Base-by-base conservation (phyloP, 108 stramenopile species). In the Conticribra weissflogii region DNA sequence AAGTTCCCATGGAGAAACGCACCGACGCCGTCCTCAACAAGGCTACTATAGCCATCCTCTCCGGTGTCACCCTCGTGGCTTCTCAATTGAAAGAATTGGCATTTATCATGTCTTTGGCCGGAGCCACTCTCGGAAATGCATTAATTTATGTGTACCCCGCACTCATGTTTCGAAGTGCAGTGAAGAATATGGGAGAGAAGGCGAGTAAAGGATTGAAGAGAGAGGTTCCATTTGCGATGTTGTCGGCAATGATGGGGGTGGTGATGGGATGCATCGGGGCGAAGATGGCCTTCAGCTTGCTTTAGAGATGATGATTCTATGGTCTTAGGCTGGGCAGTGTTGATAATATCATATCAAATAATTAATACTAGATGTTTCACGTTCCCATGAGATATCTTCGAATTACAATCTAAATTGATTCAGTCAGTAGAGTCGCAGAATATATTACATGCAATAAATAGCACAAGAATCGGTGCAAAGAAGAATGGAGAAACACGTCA, bases 141-240 rank as follows among this genome's bases (percentile, higher is more conserved):
- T 76, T 98, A 54, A 92, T 98, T 54, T 98, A 91, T 71, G 74
- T 96, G 27, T 93, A 93, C 73, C 97, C 97, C 1, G 83, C 94
- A 15, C 72, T 96, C 45, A 96, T 98, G 94, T 89, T 89, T 64
- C 78, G 59, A 16, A 47, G 68, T 28, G 85, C 84, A 44, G 82
- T 84, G 29, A 81, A 71, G 63, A 79, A 79, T n/a, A 78, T 83
- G 82, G 82, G 82, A 4, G 76, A 68, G 27, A 78, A 74, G 66
- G 83, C 78, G n/a, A 81, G 76, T 54, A 71, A 72, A 24, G 79
- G 63, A 16, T 57, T 81, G 29, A 70, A 74, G 66, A 56, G 72
- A 23, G 80, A 86, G 63, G 83, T 82, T 28, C 77, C 72, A 50
- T 68, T 83, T 46, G 74, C 82, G n/a, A 81, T 77, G 76, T 77